A percentile compares a stretch with the other conserved stretches of the same genome.
These are phyloP conservation scores for Tulasnella sp. DNA, from an alignment of 768 basidiomycete species.

Conservation along the genomic window DNA sequence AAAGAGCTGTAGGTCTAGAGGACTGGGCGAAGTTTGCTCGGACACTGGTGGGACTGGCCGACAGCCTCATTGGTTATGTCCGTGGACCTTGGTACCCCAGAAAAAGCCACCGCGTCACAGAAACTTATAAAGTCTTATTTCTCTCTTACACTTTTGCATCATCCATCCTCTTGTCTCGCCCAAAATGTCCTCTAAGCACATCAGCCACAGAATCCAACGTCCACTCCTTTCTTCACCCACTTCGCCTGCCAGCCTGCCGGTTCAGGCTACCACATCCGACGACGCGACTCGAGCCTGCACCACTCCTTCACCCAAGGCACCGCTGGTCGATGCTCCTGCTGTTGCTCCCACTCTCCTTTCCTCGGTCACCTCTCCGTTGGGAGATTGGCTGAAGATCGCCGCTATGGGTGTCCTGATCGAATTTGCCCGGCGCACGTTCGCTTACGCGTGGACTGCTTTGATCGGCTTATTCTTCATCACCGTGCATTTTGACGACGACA, in stretches of 20 bases:
- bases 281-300: not conserved
- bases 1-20: not conserved
- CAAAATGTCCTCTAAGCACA: not conserved
- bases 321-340: not conserved
- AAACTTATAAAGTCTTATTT: not conserved
- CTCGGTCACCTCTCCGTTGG: not conserved
- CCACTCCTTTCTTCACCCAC: not conserved
- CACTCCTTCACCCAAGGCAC: not conserved
- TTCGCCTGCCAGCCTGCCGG: not conserved
- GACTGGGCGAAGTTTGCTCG: not conserved
- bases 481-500: slow-evolving; percentile 77
- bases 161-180: not conserved
- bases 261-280: not conserved
- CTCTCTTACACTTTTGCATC: not conserved
- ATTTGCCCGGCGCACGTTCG: not conserved
- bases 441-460: slow-evolving; percentile 2
- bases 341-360: not conserved
- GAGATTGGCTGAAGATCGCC: not conserved
- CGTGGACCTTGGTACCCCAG: not conserved
- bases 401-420: not conserved
- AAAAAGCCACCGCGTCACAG: not conserved
- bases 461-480: slow-evolving; percentile 61
- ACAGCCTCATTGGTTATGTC: not conserved
- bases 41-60: not conserved
- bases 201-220: not conserved